A percentile compares a stretch with the other conserved stretches of the same genome.
Evolutionary conservation across 495 filamentous ascomycete genomes (phyloP).

Genomic region (Amniculicola lignicola): DNA sequence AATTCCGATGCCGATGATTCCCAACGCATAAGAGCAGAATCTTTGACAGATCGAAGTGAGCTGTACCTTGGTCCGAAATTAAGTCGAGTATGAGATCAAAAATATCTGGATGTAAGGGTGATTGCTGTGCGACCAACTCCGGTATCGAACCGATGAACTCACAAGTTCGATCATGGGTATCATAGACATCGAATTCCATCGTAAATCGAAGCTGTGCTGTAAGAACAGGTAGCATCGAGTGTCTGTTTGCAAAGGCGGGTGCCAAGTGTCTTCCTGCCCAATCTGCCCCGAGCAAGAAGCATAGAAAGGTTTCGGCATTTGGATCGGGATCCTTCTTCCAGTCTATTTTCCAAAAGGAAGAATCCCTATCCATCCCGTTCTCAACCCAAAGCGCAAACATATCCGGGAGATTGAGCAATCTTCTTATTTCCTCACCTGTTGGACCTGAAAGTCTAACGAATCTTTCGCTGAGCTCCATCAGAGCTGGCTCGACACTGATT

Average conservation of each 20-base stretch:
- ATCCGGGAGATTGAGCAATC: not conserved
- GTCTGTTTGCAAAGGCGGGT: not conserved
- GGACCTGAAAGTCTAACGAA: not conserved
- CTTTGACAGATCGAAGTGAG: not conserved
- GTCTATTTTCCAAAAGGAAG: not conserved
- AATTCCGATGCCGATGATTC: not conserved
- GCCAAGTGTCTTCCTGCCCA: not conserved
- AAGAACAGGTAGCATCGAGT: not conserved
- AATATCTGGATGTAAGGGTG: not conserved
- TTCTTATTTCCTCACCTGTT: not conserved
- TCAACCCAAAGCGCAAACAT: not conserved
- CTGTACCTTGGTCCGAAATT: not conserved
- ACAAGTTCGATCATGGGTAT: not conserved
- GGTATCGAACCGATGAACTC: not conserved
- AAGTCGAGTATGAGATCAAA: not conserved
- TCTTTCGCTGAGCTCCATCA: not conserved
- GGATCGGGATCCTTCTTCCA: not conserved
- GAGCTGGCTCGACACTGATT: not conserved
- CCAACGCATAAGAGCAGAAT: not conserved
- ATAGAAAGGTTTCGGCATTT: not conserved
- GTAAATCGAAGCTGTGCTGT: not conserved
- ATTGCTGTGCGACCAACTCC: not conserved
- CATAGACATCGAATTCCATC: not conserved
- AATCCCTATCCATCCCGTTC: not conserved
- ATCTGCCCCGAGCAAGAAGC: not conserved